These are phyloP conservation scores for Rhodotorula sp. DNA, from an alignment of 1,284 basidiomycete species.

Conservation along the genomic window DNA sequence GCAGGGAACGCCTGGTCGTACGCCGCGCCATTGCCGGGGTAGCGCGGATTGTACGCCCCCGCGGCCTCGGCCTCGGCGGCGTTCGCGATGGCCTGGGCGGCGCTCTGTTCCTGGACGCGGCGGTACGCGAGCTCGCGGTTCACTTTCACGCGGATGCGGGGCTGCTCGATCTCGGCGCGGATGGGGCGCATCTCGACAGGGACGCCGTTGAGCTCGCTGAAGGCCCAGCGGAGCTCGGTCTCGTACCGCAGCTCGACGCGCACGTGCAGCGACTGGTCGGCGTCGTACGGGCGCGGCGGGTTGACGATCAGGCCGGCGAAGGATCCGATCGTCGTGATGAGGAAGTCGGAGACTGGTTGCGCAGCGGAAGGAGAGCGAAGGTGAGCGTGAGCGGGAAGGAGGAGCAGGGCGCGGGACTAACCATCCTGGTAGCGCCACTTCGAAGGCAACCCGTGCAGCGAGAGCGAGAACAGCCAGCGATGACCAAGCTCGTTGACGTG, in stretches of 20 bases:
- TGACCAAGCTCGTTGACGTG: slow-evolving; percentile 29
- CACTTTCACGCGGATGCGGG: slow-evolving; percentile 4
- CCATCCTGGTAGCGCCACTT: slow-evolving; percentile 26
- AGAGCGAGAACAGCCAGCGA: slow-evolving; percentile 28
- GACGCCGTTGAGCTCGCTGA: slow-evolving; percentile 21
- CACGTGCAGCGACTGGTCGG: neutral
- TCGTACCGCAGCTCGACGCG: slow-evolving; percentile 30
- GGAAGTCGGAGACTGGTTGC: slow-evolving; percentile 19
- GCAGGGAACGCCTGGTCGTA: neutral
- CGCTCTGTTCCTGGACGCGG: neutral
- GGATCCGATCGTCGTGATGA: slow-evolving; percentile 29
- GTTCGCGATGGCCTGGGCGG: neutral
- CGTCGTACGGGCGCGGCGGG: neutral
- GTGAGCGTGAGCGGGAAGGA: neutral
- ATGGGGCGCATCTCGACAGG: slow-evolving; percentile 2
- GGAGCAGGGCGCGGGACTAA: neutral
- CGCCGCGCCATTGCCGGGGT: neutral
- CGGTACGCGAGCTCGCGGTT: slow-evolving; percentile 21
- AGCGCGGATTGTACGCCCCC: neutral
- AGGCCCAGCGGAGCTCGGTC: slow-evolving; percentile 27
- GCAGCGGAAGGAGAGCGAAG: neutral
- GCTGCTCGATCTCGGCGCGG: slow-evolving; percentile 18
- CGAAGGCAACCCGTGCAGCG: slow-evolving; percentile 13
- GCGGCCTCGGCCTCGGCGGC: neutral
- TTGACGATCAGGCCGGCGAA: slow-evolving; percentile 27